Percentiles rank a stretch among this genome's conserved stretches.
Evolutionary conservation across 2,329 filamentous ascomycete species (phyloP).

Genomic region (Cytospora chrysosperma): DNA sequence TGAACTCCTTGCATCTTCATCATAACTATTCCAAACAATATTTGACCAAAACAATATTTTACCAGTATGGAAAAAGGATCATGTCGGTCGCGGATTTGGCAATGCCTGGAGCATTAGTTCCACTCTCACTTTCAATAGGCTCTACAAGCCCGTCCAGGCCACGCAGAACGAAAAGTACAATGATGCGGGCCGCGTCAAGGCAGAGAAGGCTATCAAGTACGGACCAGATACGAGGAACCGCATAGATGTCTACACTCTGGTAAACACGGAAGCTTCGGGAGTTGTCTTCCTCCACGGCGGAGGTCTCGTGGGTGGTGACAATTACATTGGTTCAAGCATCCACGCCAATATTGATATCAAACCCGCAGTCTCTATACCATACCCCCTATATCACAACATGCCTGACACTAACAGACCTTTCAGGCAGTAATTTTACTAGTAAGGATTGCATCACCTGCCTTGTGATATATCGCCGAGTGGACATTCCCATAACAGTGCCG

Average conservation of each 20-base stretch:
- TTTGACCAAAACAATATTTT: too few relatives aligned
- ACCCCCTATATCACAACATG: not conserved
- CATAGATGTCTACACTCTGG: slow-evolving; percentile 23
- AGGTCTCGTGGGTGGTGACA: slow-evolving; percentile 26
- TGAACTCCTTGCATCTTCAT: too few relatives aligned
- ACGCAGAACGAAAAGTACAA: slow-evolving; percentile 9
- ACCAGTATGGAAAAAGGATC: too few relatives aligned
- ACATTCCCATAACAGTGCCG: slow-evolving; percentile 25
- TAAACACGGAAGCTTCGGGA: slow-evolving; percentile 1
- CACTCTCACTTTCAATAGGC: slow-evolving; percentile 4
- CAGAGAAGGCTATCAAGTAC: slow-evolving; percentile 25
- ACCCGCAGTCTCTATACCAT: not conserved
- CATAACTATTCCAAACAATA: too few relatives aligned
- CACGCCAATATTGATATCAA: slow-evolving; percentile 23
- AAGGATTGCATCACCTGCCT: slow-evolving; percentile 30
- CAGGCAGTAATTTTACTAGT: slow-evolving; percentile 29
- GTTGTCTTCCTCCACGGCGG: slow-evolving; percentile 29
- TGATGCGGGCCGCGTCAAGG: slow-evolving; percentile 9
- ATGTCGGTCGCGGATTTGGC: too few relatives aligned
- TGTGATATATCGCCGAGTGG: slow-evolving; percentile 28
- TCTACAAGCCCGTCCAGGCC: slow-evolving; percentile 21
- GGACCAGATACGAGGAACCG: slow-evolving; percentile 21
- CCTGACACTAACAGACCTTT: not conserved
- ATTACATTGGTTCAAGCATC: slow-evolving; percentile 21
- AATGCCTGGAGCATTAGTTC: slow-evolving; percentile 16